Evolutionary conservation across 1,284 basidiomycete genomes (phyloP).

Genomic region (Trichosporon coremiiforme): DNA sequence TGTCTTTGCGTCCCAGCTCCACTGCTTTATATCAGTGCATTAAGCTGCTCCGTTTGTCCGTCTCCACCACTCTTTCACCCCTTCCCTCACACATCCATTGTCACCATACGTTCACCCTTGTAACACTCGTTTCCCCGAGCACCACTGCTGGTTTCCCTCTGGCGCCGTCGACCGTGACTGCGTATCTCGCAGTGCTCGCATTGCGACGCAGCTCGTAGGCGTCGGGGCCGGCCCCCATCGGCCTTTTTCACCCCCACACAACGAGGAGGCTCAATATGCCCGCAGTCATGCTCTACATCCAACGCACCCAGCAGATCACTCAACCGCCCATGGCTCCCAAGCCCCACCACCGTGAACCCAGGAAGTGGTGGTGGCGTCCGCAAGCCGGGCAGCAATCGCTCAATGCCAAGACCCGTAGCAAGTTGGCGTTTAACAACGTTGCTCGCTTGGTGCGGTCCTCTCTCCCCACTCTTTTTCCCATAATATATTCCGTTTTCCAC

Average conservation of each 20-base stretch:
- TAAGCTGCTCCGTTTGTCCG: slow-evolving; percentile 2
- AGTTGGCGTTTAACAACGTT: background rate
- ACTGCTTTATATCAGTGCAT: slow-evolving; percentile 1
- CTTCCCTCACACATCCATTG: no score
- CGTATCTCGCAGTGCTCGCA: no score
- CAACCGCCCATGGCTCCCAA: slow-evolving; percentile 2
- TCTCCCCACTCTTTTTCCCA: background rate
- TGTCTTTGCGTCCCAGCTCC: background rate
- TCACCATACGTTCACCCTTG: background rate
- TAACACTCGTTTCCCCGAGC: background rate
- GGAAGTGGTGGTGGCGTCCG: slow-evolving; percentile 13
- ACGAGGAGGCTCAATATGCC: background rate
- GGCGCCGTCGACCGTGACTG: background rate
- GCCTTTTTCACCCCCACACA: background rate
- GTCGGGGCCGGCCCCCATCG: background rate
- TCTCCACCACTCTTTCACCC: background rate
- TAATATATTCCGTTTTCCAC: background rate
- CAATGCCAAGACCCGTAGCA: background rate
- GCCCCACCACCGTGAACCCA: background rate
- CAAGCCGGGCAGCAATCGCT: background rate
- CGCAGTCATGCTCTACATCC: slow-evolving; percentile 13
- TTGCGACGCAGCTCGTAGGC: no score
- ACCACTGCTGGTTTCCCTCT: background rate
- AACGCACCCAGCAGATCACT: slow-evolving; percentile 7
- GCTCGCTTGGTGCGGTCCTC: slow-evolving; percentile 16